Conservation (phyloP, 805 yeast genomes). For the Lachancea lanzarotensis region DNA sequence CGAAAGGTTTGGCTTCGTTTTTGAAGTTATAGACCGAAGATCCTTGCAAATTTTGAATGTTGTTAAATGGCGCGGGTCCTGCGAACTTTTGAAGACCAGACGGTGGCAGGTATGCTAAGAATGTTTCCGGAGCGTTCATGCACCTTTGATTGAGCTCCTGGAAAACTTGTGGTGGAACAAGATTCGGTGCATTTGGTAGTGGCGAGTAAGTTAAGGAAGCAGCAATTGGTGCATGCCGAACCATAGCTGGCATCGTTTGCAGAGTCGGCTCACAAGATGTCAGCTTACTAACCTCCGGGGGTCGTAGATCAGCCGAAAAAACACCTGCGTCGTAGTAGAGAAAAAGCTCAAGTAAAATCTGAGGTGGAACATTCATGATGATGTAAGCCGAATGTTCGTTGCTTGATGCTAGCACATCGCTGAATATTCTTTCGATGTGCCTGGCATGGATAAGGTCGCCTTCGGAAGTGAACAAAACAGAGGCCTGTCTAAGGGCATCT, state of each 20-base stretch:
- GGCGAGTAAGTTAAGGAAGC: neutral
- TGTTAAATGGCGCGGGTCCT: neutral
- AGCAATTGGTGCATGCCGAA: neutral
- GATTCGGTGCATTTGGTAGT: neutral
- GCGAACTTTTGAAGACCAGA: neutral
- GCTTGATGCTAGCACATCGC: conserved; percentile 1
- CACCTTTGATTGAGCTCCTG: conserved; percentile 1
- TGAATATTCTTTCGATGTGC: conserved; percentile 7
- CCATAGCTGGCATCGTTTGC: conserved; percentile 4
- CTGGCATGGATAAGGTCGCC: conserved; percentile 9
- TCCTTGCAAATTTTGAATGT: too few species aligned
- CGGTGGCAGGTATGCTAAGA: neutral
- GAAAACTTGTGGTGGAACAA: conserved; percentile 1
- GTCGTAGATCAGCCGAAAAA: conserved; percentile 6
- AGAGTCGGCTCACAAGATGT: conserved; percentile 3
- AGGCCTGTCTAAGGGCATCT: conserved; percentile 18
- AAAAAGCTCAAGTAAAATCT: conserved; percentile 16
- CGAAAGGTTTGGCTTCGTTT: neutral
- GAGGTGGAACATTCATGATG: conserved; percentile 18
- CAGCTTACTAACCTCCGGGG: conserved; percentile 1
- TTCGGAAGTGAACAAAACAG: conserved; percentile 15
- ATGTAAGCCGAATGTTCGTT: conserved; percentile 1
- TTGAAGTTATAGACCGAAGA: neutral
- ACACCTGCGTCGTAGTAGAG: conserved; percentile 14
- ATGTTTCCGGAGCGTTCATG: neutral